Evolutionary conservation across 2,329 filamentous ascomycete genomes (phyloP).

Genomic region (Catunica adiposa): DNA sequence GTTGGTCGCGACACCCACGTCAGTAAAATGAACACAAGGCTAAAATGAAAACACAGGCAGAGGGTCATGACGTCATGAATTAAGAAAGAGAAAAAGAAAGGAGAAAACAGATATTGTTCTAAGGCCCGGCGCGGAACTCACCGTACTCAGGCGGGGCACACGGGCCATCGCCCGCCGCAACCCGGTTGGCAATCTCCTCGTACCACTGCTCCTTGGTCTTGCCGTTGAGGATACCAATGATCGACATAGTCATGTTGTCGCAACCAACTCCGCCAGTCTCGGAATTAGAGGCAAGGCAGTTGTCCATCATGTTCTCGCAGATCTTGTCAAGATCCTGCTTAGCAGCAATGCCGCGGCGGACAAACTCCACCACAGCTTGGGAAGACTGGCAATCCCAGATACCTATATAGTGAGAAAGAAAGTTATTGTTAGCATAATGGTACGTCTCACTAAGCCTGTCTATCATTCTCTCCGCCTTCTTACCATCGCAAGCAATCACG

Average conservation of each 20-base stretch:
- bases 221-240: conserved; percentile 77
- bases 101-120: conserved; percentile 10
- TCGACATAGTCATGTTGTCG: conserved; percentile 98
- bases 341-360: conserved; percentile 84
- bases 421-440: background rate
- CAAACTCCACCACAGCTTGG: conserved; percentile 92
- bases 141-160: conserved; percentile 98
- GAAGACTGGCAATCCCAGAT: conserved; percentile 99
- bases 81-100: conserved; percentile 18
- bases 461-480: conserved; percentile 22
- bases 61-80: conserved; percentile 5
- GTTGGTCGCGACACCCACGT: conserved; percentile 18
- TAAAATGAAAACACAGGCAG: background rate
- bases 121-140: conserved; percentile 40
- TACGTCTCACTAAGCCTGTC: background rate
- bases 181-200: conserved; percentile 80
- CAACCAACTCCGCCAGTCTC: conserved; percentile 96
- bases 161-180: conserved; percentile 91
- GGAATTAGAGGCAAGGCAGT: conserved; percentile 92
- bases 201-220: conserved; percentile 98
- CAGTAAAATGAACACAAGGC: conserved; percentile 4
- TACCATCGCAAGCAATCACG: conserved; percentile 84
- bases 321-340: conserved; percentile 91
- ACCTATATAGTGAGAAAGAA: conserved; percentile 36
- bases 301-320: conserved; percentile 99